A percentile compares a stretch with the other conserved stretches of the same genome.
Evolutionary conservation across 257 asterid species (phyloP).

Genomic region (Solanum appendiculatum): DNA sequence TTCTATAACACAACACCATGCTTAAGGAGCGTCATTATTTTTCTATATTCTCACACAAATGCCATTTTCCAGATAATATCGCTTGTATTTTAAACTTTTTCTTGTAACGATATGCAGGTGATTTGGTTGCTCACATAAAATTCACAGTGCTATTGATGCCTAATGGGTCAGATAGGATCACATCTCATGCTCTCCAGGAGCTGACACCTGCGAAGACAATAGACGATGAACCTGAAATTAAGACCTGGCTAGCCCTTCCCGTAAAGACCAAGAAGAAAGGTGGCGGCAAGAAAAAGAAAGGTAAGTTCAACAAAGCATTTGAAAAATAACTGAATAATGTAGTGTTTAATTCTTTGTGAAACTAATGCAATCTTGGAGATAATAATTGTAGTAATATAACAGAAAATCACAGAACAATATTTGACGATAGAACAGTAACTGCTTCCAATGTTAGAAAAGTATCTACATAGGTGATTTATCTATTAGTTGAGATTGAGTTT

Average conservation of each 20-base stretch:
- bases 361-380: not conserved
- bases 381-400: not conserved
- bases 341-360: not conserved
- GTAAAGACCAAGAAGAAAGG: constrained; percentile 83
- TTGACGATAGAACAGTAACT: not conserved
- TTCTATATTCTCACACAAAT: not conserved
- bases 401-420: not conserved
- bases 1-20: not conserved
- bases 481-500: not conserved
- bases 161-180: constrained; percentile 83
- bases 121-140: constrained; percentile 82
- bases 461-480: not conserved
- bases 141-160: constrained; percentile 91
- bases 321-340: not conserved
- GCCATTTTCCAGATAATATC: not conserved
- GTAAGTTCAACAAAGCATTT: constrained; percentile 11
- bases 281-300: constrained; percentile 96
- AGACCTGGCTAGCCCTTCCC: constrained; percentile 69
- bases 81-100: not conserved
- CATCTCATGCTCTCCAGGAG: constrained; percentile 77
- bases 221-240: constrained; percentile 69
- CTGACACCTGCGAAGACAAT: constrained; percentile 54
- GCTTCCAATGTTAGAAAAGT: not conserved
- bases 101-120: constrained; percentile 43
- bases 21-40: not conserved